Percentiles rank a stretch among this genome's conserved stretches.
phyloP scores from a whole-genome alignment of 2,329 filamentous ascomycete genomes.

The Didymella lethalis region DNA sequence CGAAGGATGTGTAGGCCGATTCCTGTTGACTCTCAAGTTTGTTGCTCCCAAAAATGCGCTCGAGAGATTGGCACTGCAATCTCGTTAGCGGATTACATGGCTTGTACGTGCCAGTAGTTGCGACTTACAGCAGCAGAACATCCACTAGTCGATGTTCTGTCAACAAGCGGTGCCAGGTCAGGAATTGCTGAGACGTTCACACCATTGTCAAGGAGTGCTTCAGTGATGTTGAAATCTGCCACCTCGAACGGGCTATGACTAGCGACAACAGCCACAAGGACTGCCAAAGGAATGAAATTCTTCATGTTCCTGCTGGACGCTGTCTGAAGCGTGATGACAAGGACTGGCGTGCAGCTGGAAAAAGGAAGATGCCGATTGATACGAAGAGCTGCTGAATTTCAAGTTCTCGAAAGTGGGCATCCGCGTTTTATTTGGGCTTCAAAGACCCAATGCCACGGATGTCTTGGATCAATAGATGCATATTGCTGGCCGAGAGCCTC shows the following conservation, averaged over 20 bases:
- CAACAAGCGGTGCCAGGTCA: constrained; percentile 13
- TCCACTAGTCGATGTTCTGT: constrained; percentile 3
- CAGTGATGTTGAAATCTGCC: constrained; percentile 28
- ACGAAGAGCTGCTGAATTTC: not conserved
- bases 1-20: constrained; percentile 30
- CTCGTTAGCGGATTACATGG: constrained; percentile 1
- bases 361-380: not conserved
- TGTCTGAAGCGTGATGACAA: not conserved
- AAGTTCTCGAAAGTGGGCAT: not conserved
- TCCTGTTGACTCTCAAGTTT: constrained; percentile 24
- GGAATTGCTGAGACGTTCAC: constrained; percentile 28
- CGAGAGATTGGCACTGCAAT: constrained; percentile 33
- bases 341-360: not conserved
- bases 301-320: not conserved
- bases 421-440: not conserved
- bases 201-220: constrained; percentile 32
- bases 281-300: not conserved
- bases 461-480: not conserved
- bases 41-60: constrained; percentile 26
- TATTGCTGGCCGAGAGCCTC: not conserved
- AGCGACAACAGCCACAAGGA: not conserved
- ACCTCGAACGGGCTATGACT: constrained; percentile 23
- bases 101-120: not conserved
- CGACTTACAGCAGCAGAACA: constrained; percentile 34
- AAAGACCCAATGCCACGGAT: not conserved